These are phyloP conservation scores for Penicillium bialowiezense DNA, from an alignment of 495 filamentous ascomycete genomes.

Conservation along the genomic window DNA sequence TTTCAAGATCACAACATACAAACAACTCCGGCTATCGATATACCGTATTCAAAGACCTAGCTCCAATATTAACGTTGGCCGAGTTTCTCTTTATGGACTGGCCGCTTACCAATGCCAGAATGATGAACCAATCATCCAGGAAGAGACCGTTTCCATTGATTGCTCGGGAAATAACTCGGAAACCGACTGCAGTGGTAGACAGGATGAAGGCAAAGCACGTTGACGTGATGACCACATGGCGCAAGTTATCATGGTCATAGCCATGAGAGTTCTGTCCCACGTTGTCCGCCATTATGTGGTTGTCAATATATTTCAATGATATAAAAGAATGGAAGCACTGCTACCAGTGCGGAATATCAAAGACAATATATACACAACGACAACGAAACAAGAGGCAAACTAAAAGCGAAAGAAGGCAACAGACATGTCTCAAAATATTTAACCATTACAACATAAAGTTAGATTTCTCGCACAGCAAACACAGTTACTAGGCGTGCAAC, in stretches of 20 bases:
- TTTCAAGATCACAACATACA: constrained; percentile 6
- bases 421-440: constrained; percentile 12
- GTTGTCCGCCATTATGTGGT: constrained; percentile 11
- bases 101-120: constrained; percentile 15
- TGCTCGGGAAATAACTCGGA: constrained; percentile 21
- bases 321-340: background rate
- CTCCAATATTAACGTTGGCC: background rate
- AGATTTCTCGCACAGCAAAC: background rate
- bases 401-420: background rate
- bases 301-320: background rate
- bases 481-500: background rate
- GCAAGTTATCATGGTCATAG: constrained; percentile 20
- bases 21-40: constrained; percentile 21
- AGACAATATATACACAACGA: constrained; percentile 4
- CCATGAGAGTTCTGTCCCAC: constrained; percentile 6
- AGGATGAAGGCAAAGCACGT: constrained; percentile 26
- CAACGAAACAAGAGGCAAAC: background rate
- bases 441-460: background rate
- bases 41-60: constrained; percentile 19
- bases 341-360: background rate
- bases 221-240: constrained; percentile 24
- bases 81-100: too few species aligned
- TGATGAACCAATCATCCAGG: constrained; percentile 19
- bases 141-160: constrained; percentile 21
- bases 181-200: constrained; percentile 21